Evolutionary conservation across 2,329 filamentous ascomycete species (phyloP).

Genomic region (Monosporascus ibericus): DNA sequence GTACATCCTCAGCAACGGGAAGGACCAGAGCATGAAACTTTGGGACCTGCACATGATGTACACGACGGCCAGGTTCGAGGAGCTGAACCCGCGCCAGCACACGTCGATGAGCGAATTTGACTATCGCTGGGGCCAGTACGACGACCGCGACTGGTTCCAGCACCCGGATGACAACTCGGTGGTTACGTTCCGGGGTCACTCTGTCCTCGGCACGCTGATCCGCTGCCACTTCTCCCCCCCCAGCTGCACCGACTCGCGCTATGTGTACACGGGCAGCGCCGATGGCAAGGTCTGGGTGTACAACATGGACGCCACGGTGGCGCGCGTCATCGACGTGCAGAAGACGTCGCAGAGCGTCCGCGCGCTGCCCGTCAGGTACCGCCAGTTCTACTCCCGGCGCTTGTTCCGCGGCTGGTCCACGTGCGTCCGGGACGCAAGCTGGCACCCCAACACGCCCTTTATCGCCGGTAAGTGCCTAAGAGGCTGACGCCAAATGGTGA

Average conservation of each 20-base stretch:
- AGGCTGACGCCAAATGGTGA: too few relatives aligned
- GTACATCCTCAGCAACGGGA: conserved; percentile 89
- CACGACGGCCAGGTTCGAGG: conserved; percentile 57
- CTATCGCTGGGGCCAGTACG: conserved; percentile 64
- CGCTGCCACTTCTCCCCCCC: conserved; percentile 92
- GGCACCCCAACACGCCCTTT: conserved; percentile 81
- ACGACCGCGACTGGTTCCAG: conserved; percentile 59
- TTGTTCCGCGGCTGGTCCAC: conserved; percentile 61
- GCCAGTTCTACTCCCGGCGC: conserved; percentile 49
- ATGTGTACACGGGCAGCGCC: conserved; percentile 87
- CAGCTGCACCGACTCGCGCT: conserved; percentile 77
- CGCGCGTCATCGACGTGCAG: conserved; percentile 71
- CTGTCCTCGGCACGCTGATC: conserved; percentile 83
- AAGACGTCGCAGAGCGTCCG: conserved; percentile 60
- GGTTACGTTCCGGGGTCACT: conserved; percentile 89
- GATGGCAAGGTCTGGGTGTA: conserved; percentile 88
- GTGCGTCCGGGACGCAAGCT: conserved; percentile 80
- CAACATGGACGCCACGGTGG: conserved; percentile 85
- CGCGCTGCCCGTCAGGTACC: conserved; percentile 46
- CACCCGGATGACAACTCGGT: conserved; percentile 85
- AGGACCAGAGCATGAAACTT: conserved; percentile 95
- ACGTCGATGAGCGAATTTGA: conserved; percentile 59
- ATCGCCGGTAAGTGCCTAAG: conserved; percentile 50
- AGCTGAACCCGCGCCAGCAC: conserved; percentile 48
- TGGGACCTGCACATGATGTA: conserved; percentile 94